Evolutionary conservation across 2,329 filamentous ascomycete genomes (phyloP).

Genomic region (Diaporthe ampelina): DNA sequence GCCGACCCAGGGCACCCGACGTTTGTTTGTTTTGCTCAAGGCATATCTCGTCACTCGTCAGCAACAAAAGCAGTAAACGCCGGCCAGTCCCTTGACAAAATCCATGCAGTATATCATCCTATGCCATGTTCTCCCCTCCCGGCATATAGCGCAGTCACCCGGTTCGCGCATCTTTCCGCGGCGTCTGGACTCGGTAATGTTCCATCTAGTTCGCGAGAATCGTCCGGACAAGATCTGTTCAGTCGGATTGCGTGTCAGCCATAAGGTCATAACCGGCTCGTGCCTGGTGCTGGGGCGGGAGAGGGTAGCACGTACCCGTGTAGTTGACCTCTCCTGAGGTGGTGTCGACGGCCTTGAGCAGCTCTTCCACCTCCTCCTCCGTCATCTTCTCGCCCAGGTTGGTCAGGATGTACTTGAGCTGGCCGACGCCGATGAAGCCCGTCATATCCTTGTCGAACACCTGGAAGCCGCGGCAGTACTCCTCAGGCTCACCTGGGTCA

Average conservation of each 20-base stretch:
- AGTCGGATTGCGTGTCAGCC: slow-evolving; percentile 19
- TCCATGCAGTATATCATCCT: slow-evolving; percentile 39
- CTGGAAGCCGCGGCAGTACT: slow-evolving; percentile 98
- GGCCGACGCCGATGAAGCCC: slow-evolving; percentile 96
- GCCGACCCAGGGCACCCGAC: slow-evolving; percentile 36
- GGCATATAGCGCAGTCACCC: slow-evolving; percentile 11
- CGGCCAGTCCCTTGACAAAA: slow-evolving; percentile 38
- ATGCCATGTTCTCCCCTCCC: slow-evolving; percentile 27
- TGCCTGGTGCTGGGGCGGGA: neutral
- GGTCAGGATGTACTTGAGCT: slow-evolving; percentile 97
- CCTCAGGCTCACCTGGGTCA: slow-evolving; percentile 96
- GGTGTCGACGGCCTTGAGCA: slow-evolving; percentile 97
- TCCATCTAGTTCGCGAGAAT: slow-evolving; percentile 82
- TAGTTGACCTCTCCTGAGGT: slow-evolving; percentile 98
- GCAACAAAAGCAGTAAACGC: slow-evolving; percentile 43
- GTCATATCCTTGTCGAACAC: slow-evolving; percentile 99
- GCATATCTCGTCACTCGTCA: slow-evolving; percentile 34
- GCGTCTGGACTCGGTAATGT: slow-evolving; percentile 35
- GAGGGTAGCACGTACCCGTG: slow-evolving; percentile 73
- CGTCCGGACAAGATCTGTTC: slow-evolving; percentile 89
- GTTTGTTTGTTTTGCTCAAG: slow-evolving; percentile 27
- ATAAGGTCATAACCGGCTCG: neutral
- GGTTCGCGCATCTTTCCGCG: slow-evolving; percentile 13
- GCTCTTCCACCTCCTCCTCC: slow-evolving; percentile 98
- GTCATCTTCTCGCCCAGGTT: slow-evolving; percentile 99